Base-by-base conservation (phyloP, 495 filamentous ascomycete genomes). In the Talaromyces proteolyticus region DNA sequence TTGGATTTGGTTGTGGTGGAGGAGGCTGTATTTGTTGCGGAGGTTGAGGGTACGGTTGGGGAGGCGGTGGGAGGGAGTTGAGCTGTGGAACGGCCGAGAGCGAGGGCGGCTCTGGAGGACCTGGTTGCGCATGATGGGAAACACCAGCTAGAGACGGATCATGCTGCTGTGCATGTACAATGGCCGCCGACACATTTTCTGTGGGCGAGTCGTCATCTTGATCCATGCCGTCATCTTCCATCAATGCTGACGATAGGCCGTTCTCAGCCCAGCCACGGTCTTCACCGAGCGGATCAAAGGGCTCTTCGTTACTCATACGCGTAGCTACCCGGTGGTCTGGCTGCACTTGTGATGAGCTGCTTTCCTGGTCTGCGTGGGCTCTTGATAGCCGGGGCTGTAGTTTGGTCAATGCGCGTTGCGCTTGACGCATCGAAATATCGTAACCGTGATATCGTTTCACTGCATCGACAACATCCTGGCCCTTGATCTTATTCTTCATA, bases 361-460 rank as follows among this genome's bases (percentile, higher is more conserved):
- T n/a, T n/a, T n/a, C n/a, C n/a, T n/a, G n/a, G n/a, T n/a, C n/a
- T n/a, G n/a, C n/a, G 19, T 44, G 29, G 7, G 18, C 17, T 11
- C 34, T 26, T 26, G 24, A 26, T 7, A 53, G 44, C 19, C 59
- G 60, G 20, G 69, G 65, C 41, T 74, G 69, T 18, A 74, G 38
- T 47, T 63, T 64, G 12, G 67, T 71, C 25, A 74, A 62, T 37
- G 70, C 69, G 22, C 69, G 64, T 50, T 74, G 70, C 16, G 70
- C 70, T 50, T 74, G 70, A 59, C 68, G 60, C 59, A 69, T 69
- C 2, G 69, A 70, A 20, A 74, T 74, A 21, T 74, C 68, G 53
- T 74, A 71, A 44, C 68, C 70, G 53, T 74, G 69, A 52, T 70
- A 72, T 17, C 70, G 68, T 54, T 72, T 74, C 40, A 77, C 66